These are phyloP conservation scores for Boletus bicolor DNA, from an alignment of 768 basidiomycete species.

Conservation along the genomic window DNA sequence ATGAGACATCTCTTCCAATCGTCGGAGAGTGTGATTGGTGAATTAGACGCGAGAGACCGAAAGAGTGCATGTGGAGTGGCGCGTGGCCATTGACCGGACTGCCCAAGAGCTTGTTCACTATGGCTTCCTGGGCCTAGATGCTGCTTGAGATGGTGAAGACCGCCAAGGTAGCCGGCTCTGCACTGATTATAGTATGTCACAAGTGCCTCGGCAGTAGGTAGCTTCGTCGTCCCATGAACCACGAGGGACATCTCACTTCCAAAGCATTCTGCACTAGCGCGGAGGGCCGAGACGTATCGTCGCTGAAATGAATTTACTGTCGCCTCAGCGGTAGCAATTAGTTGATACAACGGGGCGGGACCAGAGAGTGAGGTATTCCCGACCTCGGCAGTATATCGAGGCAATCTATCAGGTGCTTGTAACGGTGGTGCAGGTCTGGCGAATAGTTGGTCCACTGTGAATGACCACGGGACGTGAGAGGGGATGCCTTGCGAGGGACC, in stretches of 20 bases:
- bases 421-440: conserved; percentile 2
- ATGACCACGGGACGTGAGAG: not conserved
- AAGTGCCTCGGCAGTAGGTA: conserved; percentile 3
- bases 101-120: conserved; percentile 16
- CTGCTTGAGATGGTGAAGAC: not conserved
- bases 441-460: conserved; percentile 2
- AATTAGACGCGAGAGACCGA: conserved; percentile 27
- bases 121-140: conserved; percentile 13
- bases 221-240: not conserved
- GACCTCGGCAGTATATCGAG: not conserved
- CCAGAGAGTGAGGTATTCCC: not conserved
- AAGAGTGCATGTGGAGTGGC: conserved; percentile 32
- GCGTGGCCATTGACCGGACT: conserved; percentile 38
- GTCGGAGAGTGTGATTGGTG: conserved; percentile 8
- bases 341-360: not conserved
- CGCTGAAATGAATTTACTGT: conserved; percentile 14
- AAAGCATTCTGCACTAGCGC: conserved; percentile 6
- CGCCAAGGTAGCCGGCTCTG: not conserved
- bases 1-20: conserved; percentile 34
- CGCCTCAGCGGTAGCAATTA: conserved; percentile 1
- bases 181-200: conserved; percentile 6
- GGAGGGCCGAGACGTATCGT: conserved; percentile 10
- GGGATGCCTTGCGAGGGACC: not conserved
- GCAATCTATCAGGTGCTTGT: not conserved
- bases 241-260: not conserved